Evolutionary conservation across 768 basidiomycete species (phyloP).

Genomic region (Amanita muscaria): DNA sequence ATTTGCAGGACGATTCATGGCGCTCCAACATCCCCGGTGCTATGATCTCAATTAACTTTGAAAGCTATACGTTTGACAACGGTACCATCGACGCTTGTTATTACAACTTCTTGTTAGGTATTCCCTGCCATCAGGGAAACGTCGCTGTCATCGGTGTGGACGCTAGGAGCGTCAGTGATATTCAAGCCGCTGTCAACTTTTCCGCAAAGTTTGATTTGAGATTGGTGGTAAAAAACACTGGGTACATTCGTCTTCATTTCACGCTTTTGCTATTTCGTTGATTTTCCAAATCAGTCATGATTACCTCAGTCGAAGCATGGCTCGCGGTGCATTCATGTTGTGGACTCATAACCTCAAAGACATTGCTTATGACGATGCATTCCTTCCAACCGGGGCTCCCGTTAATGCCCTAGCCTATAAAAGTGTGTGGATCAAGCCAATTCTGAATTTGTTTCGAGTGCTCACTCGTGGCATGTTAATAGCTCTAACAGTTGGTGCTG

Average conservation of each 20-base stretch:
- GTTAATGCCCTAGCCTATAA: neutral
- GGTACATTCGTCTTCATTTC: slow-evolving; percentile 8
- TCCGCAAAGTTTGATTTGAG: too few relatives aligned
- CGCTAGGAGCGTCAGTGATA: too few relatives aligned
- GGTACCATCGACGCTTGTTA: slow-evolving; percentile 47
- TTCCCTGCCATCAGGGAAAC: slow-evolving; percentile 35
- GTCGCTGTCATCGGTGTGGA: slow-evolving; percentile 32
- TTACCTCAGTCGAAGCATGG: slow-evolving; percentile 35
- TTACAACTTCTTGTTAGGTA: slow-evolving; percentile 30
- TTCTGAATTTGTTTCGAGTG: neutral
- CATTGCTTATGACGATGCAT: slow-evolving; percentile 21
- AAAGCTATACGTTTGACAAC: too few relatives aligned
- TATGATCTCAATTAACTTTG: too few relatives aligned
- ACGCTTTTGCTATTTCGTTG: neutral
- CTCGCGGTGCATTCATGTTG: slow-evolving; percentile 29
- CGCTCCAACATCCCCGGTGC: slow-evolving; percentile 31
- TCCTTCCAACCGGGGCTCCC: slow-evolving; percentile 25
- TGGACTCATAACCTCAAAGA: slow-evolving; percentile 32
- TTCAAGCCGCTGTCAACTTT: too few relatives aligned
- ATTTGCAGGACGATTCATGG: slow-evolving; percentile 29
- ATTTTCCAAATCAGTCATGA: slow-evolving; percentile 29
- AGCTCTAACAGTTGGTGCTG: too few relatives aligned
- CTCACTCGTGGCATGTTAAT: neutral
- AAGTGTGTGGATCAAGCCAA: neutral
- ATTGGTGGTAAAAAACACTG: too few relatives aligned